A percentile compares a stretch with the other conserved stretches of the same genome.
Conservation (phyloP, 495 filamentous ascomycete genomes). For the Melanomma pulvis-pyrius region DNA sequence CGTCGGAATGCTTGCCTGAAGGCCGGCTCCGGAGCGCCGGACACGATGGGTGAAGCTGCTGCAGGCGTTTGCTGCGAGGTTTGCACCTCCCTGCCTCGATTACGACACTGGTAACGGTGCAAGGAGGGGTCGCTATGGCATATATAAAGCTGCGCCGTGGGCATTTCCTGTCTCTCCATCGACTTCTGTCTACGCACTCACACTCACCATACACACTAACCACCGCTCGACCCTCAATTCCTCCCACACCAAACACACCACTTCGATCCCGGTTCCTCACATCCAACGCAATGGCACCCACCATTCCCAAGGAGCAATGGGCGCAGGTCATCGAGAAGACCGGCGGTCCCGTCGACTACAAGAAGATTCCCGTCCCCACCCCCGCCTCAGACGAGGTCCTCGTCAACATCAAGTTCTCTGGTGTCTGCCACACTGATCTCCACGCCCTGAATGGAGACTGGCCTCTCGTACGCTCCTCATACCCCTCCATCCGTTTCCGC, state of each 20-base stretch:
- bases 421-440: conserved; percentile 84
- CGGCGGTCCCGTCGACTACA: conserved; percentile 74
- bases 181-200: not conserved
- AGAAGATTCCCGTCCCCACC: conserved; percentile 76
- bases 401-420: conserved; percentile 88
- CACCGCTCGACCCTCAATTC: not conserved
- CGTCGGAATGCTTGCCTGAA: not conserved
- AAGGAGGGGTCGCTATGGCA: not conserved
- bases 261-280: not conserved
- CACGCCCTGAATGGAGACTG: conserved; percentile 88
- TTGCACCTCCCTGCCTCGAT: not conserved
- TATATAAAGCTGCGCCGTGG: not conserved
- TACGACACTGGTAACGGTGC: not conserved
- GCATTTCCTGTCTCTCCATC: not conserved
- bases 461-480: conserved; percentile 57
- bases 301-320: conserved; percentile 72
- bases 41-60: not conserved
- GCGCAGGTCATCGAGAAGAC: conserved; percentile 82
- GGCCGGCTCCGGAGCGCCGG: conserved; percentile 16
- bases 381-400: conserved; percentile 87
- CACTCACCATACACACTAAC: not conserved
- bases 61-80: too few species aligned
- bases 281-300: not conserved
- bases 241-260: not conserved
- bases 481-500: not conserved